A percentile compares a stretch with the other conserved stretches of the same genome.
Conservation (phyloP, 805 yeast species). For the Ogataea minuta region DNA sequence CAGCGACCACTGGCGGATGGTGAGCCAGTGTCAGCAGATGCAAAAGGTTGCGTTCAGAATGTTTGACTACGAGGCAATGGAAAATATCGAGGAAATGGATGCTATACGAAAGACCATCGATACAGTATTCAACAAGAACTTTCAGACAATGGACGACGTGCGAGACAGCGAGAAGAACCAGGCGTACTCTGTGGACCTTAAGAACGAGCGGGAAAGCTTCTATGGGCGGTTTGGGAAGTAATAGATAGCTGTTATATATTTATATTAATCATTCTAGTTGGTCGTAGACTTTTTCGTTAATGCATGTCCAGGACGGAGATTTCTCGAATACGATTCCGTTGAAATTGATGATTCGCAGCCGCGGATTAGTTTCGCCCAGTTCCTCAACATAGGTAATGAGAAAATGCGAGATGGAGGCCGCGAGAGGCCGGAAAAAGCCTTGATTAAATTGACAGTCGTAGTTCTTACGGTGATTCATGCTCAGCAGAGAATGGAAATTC, state of each 20-base stretch:
- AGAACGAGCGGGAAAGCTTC: slow-evolving; percentile 31
- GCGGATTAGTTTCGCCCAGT: slow-evolving; percentile 35
- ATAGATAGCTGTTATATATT: slow-evolving; percentile 1
- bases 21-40: slow-evolving; percentile 30
- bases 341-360: slow-evolving; percentile 33
- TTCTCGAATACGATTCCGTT: slow-evolving; percentile 43
- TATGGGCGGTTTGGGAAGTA: slow-evolving; percentile 28
- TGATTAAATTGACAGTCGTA: slow-evolving; percentile 44
- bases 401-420: slow-evolving; percentile 46
- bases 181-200: slow-evolving; percentile 28
- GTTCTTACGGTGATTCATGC: slow-evolving; percentile 39
- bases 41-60: slow-evolving; percentile 32
- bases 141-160: slow-evolving; percentile 27
- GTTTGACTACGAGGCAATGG: slow-evolving; percentile 34
- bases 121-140: slow-evolving; percentile 28
- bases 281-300: slow-evolving; percentile 15
- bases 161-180: slow-evolving; percentile 24
- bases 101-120: slow-evolving; percentile 30
- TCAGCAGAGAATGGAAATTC: slow-evolving; percentile 49
- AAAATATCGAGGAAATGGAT: slow-evolving; percentile 30
- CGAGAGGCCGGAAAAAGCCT: slow-evolving; percentile 40
- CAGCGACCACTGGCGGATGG: slow-evolving; percentile 28
- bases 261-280: neutral
- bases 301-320: slow-evolving; percentile 19
- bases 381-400: slow-evolving; percentile 40